Evolutionary conservation across 805 yeast species (phyloP).

Genomic region (Barnettozyma vustinii): DNA sequence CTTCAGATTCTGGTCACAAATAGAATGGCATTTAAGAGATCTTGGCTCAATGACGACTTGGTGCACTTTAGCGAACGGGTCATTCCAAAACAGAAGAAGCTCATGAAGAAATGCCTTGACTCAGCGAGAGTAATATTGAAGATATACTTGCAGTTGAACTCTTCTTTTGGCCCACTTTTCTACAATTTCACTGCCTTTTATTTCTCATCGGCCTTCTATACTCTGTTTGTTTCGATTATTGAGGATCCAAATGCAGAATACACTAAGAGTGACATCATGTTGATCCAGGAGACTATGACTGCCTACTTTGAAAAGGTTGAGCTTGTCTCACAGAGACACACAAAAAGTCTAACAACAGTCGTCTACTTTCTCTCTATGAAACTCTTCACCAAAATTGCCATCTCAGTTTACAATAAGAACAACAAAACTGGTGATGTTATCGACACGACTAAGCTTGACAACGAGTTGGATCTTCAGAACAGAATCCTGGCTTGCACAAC

Average conservation of each 20-base stretch:
- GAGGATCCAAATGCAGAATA: constrained; percentile 17
- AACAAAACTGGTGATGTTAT: constrained; percentile 3
- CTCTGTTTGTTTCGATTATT: constrained; percentile 19
- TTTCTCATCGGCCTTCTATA: constrained; percentile 22
- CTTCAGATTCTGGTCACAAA: constrained; percentile 19
- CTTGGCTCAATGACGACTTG: constrained; percentile 21
- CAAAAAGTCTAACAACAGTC: constrained; percentile 9
- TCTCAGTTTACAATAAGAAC: constrained; percentile 16
- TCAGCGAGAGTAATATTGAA: constrained; percentile 18
- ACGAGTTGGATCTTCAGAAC: constrained; percentile 6
- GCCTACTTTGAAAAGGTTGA: constrained; percentile 7
- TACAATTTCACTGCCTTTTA: constrained; percentile 15
- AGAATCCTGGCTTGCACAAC: not conserved
- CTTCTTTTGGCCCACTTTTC: constrained; percentile 6
- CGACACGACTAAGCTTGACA: constrained; percentile 7
- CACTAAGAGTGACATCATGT: constrained; percentile 13
- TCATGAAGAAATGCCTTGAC: constrained; percentile 18
- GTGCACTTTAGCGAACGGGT: constrained; percentile 4
- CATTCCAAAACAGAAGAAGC: constrained; percentile 13
- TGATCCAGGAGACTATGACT: constrained; percentile 9
- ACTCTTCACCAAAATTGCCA: constrained; percentile 19
- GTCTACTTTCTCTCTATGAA: constrained; percentile 13
- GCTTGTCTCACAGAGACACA: not conserved
- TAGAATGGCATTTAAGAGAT: constrained; percentile 24
- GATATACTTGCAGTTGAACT: constrained; percentile 6